These are phyloP conservation scores for Fonsecaea pugnacius DNA, from an alignment of 2,329 filamentous ascomycete species.

Conservation along the genomic window DNA sequence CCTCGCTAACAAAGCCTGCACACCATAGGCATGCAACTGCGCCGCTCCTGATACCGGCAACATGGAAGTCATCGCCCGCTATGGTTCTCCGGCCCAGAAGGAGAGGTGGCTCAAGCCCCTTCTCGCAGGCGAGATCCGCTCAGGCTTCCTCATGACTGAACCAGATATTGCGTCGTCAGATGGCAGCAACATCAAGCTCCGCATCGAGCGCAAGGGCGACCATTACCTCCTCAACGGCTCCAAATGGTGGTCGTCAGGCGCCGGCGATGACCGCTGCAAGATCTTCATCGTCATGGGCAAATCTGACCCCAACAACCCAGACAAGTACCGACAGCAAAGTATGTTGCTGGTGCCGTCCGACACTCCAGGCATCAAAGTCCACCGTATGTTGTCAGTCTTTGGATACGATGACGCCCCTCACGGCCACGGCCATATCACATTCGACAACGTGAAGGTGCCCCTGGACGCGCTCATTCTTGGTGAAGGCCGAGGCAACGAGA, in stretches of 20 bases:
- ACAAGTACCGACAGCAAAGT: conserved; percentile 87
- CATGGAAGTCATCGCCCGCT: conserved; percentile 93
- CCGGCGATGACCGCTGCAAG: conserved; percentile 87
- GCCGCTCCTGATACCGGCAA: conserved; percentile 90
- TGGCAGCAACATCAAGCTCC: conserved; percentile 88
- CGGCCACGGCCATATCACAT: conserved; percentile 90
- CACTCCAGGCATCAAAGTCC: conserved; percentile 81
- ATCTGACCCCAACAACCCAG: conserved; percentile 73
- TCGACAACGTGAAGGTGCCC: conserved; percentile 88
- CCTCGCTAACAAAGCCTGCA: not conserved
- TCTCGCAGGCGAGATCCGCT: conserved; percentile 82
- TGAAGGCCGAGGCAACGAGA: conserved; percentile 93
- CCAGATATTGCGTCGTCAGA: conserved; percentile 86
- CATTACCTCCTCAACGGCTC: conserved; percentile 89
- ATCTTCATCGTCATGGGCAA: conserved; percentile 98
- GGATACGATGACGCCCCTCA: conserved; percentile 97
- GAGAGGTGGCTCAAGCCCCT: conserved; percentile 78
- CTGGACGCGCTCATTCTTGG: conserved; percentile 81
- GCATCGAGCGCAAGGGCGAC: conserved; percentile 79
- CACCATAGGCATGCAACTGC: conserved; percentile 66
- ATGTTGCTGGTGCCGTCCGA: conserved; percentile 84
- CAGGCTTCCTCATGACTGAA: conserved; percentile 93
- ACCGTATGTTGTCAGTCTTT: conserved; percentile 92
- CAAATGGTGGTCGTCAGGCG: conserved; percentile 99
- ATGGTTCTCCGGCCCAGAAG: conserved; percentile 75